Conservation (phyloP, 2,329 filamentous ascomycete genomes). For the Trichoderma endophyticum region DNA sequence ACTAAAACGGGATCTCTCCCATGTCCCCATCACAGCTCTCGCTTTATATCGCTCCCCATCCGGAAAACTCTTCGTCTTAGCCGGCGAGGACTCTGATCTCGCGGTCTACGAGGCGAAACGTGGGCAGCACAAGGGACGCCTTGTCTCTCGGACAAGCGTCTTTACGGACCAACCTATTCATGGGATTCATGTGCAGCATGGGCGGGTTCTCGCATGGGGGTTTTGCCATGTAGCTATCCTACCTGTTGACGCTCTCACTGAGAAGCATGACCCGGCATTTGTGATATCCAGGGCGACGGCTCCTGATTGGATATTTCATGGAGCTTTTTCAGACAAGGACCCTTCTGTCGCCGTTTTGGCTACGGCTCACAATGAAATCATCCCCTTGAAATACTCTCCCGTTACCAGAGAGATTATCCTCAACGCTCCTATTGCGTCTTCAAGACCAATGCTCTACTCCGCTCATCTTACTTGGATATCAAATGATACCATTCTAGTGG, state of each 20-base stretch:
- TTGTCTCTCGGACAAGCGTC: slow-evolving; percentile 46
- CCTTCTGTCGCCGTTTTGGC: slow-evolving; percentile 56
- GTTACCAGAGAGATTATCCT: slow-evolving; percentile 37
- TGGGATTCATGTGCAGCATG: slow-evolving; percentile 56
- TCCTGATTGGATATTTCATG: slow-evolving; percentile 77
- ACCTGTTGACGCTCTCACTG: slow-evolving; percentile 26
- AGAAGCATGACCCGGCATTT: slow-evolving; percentile 9
- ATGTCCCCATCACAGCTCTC: slow-evolving; percentile 59
- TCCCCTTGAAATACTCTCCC: slow-evolving; percentile 45
- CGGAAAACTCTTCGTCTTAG: slow-evolving; percentile 46
- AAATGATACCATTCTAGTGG: slow-evolving; percentile 63
- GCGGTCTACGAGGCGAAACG: slow-evolving; percentile 47
- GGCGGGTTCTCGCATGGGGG: slow-evolving; percentile 64
- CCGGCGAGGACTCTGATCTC: slow-evolving; percentile 59
- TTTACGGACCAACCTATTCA: slow-evolving; percentile 72
- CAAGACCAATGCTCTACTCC: slow-evolving; percentile 83
- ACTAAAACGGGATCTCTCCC: slow-evolving; percentile 38
- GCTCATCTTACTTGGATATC: slow-evolving; percentile 68
- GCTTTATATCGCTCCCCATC: slow-evolving; percentile 43
- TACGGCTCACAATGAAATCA: slow-evolving; percentile 83
- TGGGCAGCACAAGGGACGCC: slow-evolving; percentile 30
- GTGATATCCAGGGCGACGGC: slow-evolving; percentile 42
- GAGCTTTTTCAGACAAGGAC: slow-evolving; percentile 48
- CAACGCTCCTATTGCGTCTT: slow-evolving; percentile 56
- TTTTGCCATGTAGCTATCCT: slow-evolving; percentile 54